Evolutionary conservation across 257 asterid species (phyloP), one percentile per base, ranked within the genome.

Genomic region (Thymus quinquecostatus): DNA sequence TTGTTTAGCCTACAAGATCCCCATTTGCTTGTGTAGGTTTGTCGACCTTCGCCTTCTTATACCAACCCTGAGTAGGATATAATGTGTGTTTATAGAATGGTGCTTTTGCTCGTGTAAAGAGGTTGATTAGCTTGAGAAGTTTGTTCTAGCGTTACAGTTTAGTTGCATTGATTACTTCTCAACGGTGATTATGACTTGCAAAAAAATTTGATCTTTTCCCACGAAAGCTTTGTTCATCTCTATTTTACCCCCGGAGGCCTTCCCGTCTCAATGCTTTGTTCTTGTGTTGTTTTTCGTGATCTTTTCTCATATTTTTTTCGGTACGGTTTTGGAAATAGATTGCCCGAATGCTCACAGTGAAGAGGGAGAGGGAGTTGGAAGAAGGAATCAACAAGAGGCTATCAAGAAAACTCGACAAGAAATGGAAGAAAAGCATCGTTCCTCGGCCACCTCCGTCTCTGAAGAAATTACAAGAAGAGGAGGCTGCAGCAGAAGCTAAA

Each of bases 401-500:
- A 73, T 94, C 99, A 10, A 87, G 97, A 85, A 94, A 91, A 80
- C 95, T 91, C 27, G 96, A 89, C 77, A 75, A 28, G 70, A 83
- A 91, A 85, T 94, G 97, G 97, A 94, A 83, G 93, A 85, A 89
- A 82, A 89, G 96, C 90, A 85, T 91, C 60, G 85, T 94, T 67
- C 97, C 97, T 32, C 84, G 97, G 79, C 96, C 98, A 7, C 97
- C 97, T 70, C 96, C 96, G 71, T 94, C 97, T 68, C 79, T 91
- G 66, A 80, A 49, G 81, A 94, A 91, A 75, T 75, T 91, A 70
- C 92, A 64, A 79, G 95, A 87, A 71, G 98, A 92, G 84, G 98
- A 91, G 80, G 97, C 97, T 6, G 93, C 89, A 70, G 97, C 76
- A 69, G 97, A 84, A 79, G 97, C 92, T 30, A 86, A 88, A 75